Evolutionary conservation across 2,329 filamentous ascomycete genomes (phyloP), one percentile per base, ranked within the genome.

Genomic region (Hymenotorrendiella dingleyae): DNA sequence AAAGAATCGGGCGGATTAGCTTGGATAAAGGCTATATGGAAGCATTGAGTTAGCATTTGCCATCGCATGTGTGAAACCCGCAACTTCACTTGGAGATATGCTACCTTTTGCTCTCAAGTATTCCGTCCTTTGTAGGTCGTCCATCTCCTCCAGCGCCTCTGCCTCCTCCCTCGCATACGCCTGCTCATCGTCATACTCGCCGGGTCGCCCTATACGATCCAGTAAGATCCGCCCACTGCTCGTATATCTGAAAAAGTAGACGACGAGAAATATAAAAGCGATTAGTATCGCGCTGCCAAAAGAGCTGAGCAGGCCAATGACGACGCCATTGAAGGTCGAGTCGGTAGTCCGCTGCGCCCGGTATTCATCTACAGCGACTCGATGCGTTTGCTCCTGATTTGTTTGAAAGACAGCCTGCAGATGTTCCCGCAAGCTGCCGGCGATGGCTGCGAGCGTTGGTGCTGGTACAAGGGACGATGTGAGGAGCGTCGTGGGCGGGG

Each of bases 141-240:
- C 90, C 93, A 98, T 98, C 45, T 78, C 77, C 70, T 94, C 91
- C 63, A 98, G 69, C 45, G 93, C 93, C 65, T 96, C 89, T 26
- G 87, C 89, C 77, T 98, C 93, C 64, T 97, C 93, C 60, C 86
- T 82, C 52, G 82, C 76, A 69, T 95, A 96, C 9, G 88, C 86
- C 68, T 97, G 91, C 65, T 97, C 93, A 67, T 98, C 93, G 63
- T 98, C 93, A 64, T 89, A 98, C 67, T 97, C 93, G 57, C 93
- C 93, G 1, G 93, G 93, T 47, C 91, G 77, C 34, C 89, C 89
- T 64, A 98, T 84, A 52, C 91, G 82, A 68, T 98, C 93, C 54
- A 98, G 77, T 50, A 97, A 79, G 60, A 98, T 96, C 55, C 91
- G 80, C 32, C 91, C 91, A 38, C 84, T 84, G 42, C 75, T 79